Base-by-base conservation (phyloP, 179 eudicot species). In the Dionaea muscipula region DNA sequence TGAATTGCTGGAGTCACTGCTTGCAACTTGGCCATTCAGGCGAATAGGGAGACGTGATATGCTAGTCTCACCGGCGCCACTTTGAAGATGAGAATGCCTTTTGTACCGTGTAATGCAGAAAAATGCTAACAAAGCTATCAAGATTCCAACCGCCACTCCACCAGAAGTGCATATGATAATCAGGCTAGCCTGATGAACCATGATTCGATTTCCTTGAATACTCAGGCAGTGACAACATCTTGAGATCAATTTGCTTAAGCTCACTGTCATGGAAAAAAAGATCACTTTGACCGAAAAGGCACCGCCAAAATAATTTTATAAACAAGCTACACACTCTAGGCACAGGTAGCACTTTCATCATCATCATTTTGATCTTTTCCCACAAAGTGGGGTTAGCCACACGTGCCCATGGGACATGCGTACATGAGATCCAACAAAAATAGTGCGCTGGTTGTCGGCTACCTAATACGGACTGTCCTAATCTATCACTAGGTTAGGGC, bases 71-170 rank as follows among this genome's bases (percentile, higher is more conserved):
- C 59, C 72, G 31, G 68, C 67, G 48, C 67, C 50, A 57, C 51
- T 67, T 36, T 55, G 64, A 39, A 56, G 73, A 66, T 68, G 51
- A 51, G 81, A 70, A 61, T 60, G 78, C 51, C 59, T 84, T 63
- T 64, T 91, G 72, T 65, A 84, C 91, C 95, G 82, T 62, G 75
- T 51, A 52, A 82, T 33, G 55, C 68, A 76, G 43, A 72, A 75
- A 59, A 70, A 84, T 24, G 76, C 71, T 21, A 75, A 65, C 24
- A 53, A 56, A 28, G 95, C 80, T 45, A 82, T 40, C 13, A 82
- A 49, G 61, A 84, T 51, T 46, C 98, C 95, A 74, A 77, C 48
- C 27, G 78, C 80, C 54, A 82, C 61, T 39, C 98, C 98, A 55
- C 55, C 78, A 18, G 70, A 56, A 53, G 88, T 64, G 67, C 79